Evolutionary conservation across 495 filamentous ascomycete genomes (phyloP), one percentile per base, ranked within the genome.

Genomic region (Neurospora sp.): DNA sequence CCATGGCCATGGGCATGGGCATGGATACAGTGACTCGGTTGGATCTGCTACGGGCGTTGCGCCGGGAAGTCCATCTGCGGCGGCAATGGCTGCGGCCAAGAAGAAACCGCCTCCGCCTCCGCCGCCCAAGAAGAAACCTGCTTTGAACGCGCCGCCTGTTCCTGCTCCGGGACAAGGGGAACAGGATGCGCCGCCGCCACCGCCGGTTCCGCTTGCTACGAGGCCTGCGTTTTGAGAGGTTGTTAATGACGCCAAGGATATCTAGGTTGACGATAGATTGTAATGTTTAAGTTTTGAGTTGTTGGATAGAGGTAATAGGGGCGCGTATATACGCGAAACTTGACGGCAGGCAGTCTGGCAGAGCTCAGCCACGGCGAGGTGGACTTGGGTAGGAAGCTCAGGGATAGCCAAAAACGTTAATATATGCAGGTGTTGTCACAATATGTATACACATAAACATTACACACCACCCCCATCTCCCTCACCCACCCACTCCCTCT

Each of bases 71-170:
- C 27, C 54, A 18, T 66, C 54, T 16, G 27, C 69, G 54, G 80
- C 77, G 14, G 77, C 83, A 38, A 79, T 76, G 69, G 35, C 78
- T 3, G 69, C 80, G 66, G 79, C 74, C 38, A 87, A 84, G 77
- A 92, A 90, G 82, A 92, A 90, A 75, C 86, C 90, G 9, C 91
- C 92, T 5, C 91, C 88, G 35, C 89, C 92, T 3, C 91, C 90
- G 4, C 90, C 90, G n/a, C 87, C 89, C 11, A 81, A 79, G 70
- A 82, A 80, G 75, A 79, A 78, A 66, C 39, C 74, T 39, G 69
- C 62, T 27, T 73, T 77, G 42, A 16, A 16, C 35, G 41, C 35
- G 35, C 3, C 0, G 39, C 10, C 39, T 37, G 38, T 11, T 11
- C 39, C 39, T 39, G 39, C 39, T 39, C 39, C 39, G 39, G 39